Conservation (phyloP, 306 rosid genomes). For the Malus domestica region ASM211411v1 NC_041797.1:11396001-11396500, state of each 20-base stretch:
- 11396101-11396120: conserved; percentile 96
- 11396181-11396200: not conserved
- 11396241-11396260: not conserved
- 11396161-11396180: conserved; percentile 4
- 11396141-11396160: conserved; percentile 66
- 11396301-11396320: not conserved
- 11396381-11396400: not conserved
- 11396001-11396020: conserved; percentile 56
- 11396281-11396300: not conserved
- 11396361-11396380: not conserved
- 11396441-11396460: not conserved
- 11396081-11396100: conserved; percentile 75
- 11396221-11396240: not conserved
- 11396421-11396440: not conserved
- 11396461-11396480: not conserved
- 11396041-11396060: conserved; percentile 72
- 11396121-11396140: conserved; percentile 78
- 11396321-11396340: not conserved
- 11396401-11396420: not conserved
- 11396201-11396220: not conserved
- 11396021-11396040: conserved; percentile 58
- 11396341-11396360: not conserved
- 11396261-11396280: not conserved
- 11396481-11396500: not conserved
- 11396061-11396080: conserved; percentile 71